A percentile compares a stretch with the other conserved stretches of the same genome.
Conservation (phyloP, 805 yeast genomes). For the Kuraishia capsulata region DNA sequence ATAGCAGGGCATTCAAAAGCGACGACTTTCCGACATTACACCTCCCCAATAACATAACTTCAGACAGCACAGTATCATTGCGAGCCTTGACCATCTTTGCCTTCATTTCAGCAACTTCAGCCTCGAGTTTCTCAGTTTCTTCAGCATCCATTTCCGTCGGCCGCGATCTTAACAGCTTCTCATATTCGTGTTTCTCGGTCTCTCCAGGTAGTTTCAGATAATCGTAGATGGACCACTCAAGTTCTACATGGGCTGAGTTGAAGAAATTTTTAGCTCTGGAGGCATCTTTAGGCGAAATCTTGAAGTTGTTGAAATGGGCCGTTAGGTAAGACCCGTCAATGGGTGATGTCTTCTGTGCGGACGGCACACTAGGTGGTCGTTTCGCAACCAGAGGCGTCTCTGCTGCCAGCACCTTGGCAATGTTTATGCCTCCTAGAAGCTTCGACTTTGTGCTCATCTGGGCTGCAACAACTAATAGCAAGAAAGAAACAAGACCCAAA, state of each 20-base stretch:
- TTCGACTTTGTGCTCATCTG: neutral
- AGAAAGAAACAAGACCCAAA: no score
- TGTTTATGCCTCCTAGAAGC: neutral
- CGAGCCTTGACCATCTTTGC: neutral
- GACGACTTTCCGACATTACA: constrained; percentile 87
- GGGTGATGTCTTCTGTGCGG: neutral
- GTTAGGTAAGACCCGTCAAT: constrained; percentile 1
- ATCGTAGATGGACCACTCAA: constrained; percentile 53
- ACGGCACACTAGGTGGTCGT: neutral
- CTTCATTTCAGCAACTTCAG: neutral
- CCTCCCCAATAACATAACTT: constrained; percentile 67
- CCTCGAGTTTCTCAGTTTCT: neutral
- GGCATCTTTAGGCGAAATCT: constrained; percentile 12
- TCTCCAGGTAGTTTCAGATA: constrained; percentile 54
- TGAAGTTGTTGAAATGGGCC: neutral
- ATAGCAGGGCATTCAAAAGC: constrained; percentile 51
- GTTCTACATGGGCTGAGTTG: constrained; percentile 31
- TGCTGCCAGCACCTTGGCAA: neutral
- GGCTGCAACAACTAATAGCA: no score
- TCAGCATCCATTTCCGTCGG: constrained; percentile 8
- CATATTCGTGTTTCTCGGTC: constrained; percentile 17
- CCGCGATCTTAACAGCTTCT: constrained; percentile 10
- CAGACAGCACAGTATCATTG: constrained; percentile 17
- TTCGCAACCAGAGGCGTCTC: neutral
- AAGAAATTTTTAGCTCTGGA: constrained; percentile 31